Base-by-base conservation (phyloP, 78 protist species). In the Planoprotostelium fungivorum region DNA sequence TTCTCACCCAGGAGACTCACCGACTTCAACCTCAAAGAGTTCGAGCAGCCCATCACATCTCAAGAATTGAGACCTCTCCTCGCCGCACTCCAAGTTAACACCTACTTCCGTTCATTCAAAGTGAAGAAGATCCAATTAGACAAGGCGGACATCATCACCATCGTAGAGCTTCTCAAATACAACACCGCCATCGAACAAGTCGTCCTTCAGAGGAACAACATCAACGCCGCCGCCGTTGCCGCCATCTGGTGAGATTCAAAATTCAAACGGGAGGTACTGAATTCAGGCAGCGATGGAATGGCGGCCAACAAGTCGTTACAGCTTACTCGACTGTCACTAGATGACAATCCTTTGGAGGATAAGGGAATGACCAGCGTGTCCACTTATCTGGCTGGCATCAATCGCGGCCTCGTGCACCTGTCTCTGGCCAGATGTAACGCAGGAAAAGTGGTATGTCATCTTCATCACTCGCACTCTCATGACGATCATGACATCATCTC, bases 301-400 rank as follows among this genome's bases (percentile, higher is more conserved):
- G 63, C 88, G 1, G 10, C 87, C 36, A 94, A 94, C 63, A 94
- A 94, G 91, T 88, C 89, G 34, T 39, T 94, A 29, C 93, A 89
- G 10, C 63, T 94, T 0, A 94, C 92, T 0, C 38, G 87, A 9
- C 83, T 94, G 35, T 91, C 89, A 34, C 31, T 94, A 28, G 89
- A 92, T 36, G 89, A 91, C 36, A 94, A 94, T 87, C 91, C 87
- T 38, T 16, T 94, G 38, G 96, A 94, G 39, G 96, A 89, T 36
- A 91, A 89, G 34, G 96, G 96, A 37, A 88, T 89, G 89, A 0
- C 10, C 0, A 86, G 91, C 28, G 87, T 94, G 63, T 28, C 93
- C 34, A 88, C 73, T 31, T 94, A 94, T 83, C 39, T 94, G 34
- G 93, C 87, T 38, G 91, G 85, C 73, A n/a, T n/a, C 16, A 31